Evolutionary conservation across 257 asterid genomes (phyloP), one percentile per base, ranked within the genome.

Genomic region (Cinchona pubescens): DNA sequence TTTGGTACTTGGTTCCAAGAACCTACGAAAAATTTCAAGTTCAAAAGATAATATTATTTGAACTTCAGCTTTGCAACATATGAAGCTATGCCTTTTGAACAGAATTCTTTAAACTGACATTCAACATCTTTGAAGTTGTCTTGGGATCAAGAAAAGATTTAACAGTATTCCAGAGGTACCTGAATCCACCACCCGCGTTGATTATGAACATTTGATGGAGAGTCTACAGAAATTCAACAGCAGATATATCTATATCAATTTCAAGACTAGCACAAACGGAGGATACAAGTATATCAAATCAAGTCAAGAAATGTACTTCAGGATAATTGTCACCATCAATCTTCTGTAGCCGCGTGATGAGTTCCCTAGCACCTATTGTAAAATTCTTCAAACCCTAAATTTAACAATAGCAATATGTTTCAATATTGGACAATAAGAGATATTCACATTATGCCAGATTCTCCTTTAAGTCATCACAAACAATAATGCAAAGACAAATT

Each of bases 121-220:
- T 90, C 99, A 85, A 90, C 83, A 95, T 95, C 88, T 95, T 95
- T 78, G 97, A 90, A 82, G 96, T 86, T 48, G 99, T 95, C 89
- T 79, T 92, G 79, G 99, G 97, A 81, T 95, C 99, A 67, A 95
- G 79, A 79, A 95, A 92, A 68, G 86, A 79, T 87, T 92, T 92
- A 27, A 91, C 89, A 55, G 99, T 91, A 81, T 82, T 90, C 99
- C 97, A 92, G 51, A 95, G 87, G 67, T 90, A 85, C 87, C 95
- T 86, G 84, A 95, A 95, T 38, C 96, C 97, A 29, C 90, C 89
- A 74, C 99, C 97, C 75, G 97, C 99, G 81, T 91, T 95, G 82
- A 95, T 88, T 85, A 95, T 95, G 84, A 91, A 95, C 99, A 95
- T 92, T 81, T 90, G 97, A 84, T 92, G 88, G 80, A 95, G 96